Evolutionary conservation across 495 filamentous ascomycete species (phyloP).

Genomic region (Neurospora sp.): DNA sequence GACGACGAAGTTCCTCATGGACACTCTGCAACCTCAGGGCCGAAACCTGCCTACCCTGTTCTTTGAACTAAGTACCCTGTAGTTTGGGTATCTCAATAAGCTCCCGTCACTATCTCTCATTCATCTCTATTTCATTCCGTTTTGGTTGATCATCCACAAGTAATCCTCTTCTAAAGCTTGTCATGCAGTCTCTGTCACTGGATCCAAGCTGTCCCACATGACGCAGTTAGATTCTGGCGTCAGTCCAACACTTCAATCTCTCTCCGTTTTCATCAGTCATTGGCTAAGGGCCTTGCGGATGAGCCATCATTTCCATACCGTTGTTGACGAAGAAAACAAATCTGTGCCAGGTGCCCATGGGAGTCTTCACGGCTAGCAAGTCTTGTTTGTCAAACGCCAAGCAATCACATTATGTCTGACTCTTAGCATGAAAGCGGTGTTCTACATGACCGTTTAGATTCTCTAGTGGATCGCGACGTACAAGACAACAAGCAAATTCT

Average conservation of each 20-base stretch:
- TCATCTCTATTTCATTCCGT: not conserved
- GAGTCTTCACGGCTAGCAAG: not conserved
- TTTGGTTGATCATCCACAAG: not conserved
- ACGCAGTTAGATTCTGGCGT: not conserved
- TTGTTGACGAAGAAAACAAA: not conserved
- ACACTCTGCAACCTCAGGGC: not conserved
- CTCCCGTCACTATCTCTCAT: rapidly evolving
- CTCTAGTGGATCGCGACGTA: no score
- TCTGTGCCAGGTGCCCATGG: not conserved
- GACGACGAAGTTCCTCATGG: not conserved
- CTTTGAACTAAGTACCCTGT: not conserved
- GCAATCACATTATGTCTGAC: not conserved
- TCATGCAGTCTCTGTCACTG: not conserved
- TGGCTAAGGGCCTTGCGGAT: not conserved
- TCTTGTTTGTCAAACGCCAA: not conserved
- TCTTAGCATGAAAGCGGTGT: not conserved
- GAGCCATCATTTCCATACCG: not conserved
- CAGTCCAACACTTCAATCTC: not conserved
- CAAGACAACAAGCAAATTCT: no score
- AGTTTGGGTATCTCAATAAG: not conserved
- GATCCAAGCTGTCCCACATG: not conserved
- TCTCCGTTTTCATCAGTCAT: no score
- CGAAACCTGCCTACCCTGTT: not conserved
- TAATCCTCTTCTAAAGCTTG: rapidly evolving
- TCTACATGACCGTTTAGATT: no score